Evolutionary conservation across 805 yeast species (phyloP).

Genomic region (Ogataea parapolymorpha): DNA sequence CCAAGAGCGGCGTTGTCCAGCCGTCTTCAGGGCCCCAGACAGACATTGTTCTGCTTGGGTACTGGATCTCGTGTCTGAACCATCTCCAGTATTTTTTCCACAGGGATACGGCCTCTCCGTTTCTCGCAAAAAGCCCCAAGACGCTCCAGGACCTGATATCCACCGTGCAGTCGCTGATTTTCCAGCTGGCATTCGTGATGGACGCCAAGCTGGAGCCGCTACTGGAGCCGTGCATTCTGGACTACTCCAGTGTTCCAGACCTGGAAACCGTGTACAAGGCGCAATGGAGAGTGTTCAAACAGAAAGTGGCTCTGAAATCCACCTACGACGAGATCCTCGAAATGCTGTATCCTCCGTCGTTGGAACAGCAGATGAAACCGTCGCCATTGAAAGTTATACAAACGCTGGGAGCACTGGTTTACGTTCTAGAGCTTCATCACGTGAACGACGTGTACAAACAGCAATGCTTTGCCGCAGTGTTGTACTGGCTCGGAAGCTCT

Average conservation of each 20-base stretch:
- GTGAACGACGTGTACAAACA: slow-evolving; percentile 75
- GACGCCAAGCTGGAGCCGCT: slow-evolving; percentile 56
- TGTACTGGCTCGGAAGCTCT: slow-evolving; percentile 71
- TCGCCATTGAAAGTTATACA: slow-evolving; percentile 86
- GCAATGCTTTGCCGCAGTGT: slow-evolving; percentile 73
- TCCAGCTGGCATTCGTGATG: slow-evolving; percentile 64
- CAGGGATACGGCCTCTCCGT: slow-evolving; percentile 53
- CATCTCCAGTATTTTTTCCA: slow-evolving; percentile 73
- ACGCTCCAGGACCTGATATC: slow-evolving; percentile 57
- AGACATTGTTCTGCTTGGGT: slow-evolving; percentile 70
- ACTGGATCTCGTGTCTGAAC: slow-evolving; percentile 83
- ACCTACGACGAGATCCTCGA: slow-evolving; percentile 71
- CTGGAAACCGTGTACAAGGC: slow-evolving; percentile 73
- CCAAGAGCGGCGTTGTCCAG: slow-evolving; percentile 55
- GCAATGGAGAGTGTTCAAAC: slow-evolving; percentile 53
- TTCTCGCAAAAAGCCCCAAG: slow-evolving; percentile 53
- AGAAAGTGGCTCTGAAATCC: slow-evolving; percentile 38
- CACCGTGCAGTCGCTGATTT: slow-evolving; percentile 55
- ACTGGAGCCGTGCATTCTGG: slow-evolving; percentile 64
- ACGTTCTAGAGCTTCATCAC: slow-evolving; percentile 77
- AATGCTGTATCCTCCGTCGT: slow-evolving; percentile 82
- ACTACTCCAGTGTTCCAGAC: slow-evolving; percentile 81
- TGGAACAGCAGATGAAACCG: slow-evolving; percentile 75
- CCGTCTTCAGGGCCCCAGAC: slow-evolving; percentile 28
- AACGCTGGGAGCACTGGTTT: slow-evolving; percentile 81